Base-by-base conservation (phyloP, 2,329 filamentous ascomycete species). In the Ascochyta fabae region DNA sequence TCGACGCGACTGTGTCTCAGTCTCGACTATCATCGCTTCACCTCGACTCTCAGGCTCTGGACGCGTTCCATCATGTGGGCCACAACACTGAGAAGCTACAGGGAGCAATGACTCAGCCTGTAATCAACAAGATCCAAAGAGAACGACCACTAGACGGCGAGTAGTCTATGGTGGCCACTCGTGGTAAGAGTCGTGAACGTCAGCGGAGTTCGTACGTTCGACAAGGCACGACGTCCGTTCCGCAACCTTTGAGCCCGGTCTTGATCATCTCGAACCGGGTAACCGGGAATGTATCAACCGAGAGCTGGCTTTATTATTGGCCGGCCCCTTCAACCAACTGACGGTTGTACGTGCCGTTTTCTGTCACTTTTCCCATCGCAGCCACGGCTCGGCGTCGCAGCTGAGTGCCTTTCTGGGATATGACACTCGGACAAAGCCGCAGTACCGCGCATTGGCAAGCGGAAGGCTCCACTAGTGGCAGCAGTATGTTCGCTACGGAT, bases 341-440 rank as follows among this genome's bases (percentile, higher is more conserved):
- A 36, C 66, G 67, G 67, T 61, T 56, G 72, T 73, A 69, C 62
- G 58, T 72, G 64, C 71, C 71, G 73, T 75, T 75, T 74, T 65
- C 67, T 71, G 73, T 75, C 72, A 73, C 50, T 63, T 48, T 42
- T 3, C 26, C 55, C 58, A 53, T 62, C 60, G 55, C 54, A 58
- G 47, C 41, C 58, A 48, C 61, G 22, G 64, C 53, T 66, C 59
- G 48, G 64, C 60, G 56, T 62, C 46, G 31, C 45, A 49, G 48
- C 29, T 47, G 40, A 57, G 56, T 60, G 56, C 62, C 42, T 48
- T 43, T 54, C 54, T 53, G 33, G 49, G 53, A 53, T 53, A 57
- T 49, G 39, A 50, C 53, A 59, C 59, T 48, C 50, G 52, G 48
- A 52, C 47, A 41, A 45, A 52, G 58, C 58, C 64, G 44, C 48